These are phyloP conservation scores for Aspergillus calidoustus DNA, from an alignment of 2,329 filamentous ascomycete species.

Conservation along the genomic window DNA sequence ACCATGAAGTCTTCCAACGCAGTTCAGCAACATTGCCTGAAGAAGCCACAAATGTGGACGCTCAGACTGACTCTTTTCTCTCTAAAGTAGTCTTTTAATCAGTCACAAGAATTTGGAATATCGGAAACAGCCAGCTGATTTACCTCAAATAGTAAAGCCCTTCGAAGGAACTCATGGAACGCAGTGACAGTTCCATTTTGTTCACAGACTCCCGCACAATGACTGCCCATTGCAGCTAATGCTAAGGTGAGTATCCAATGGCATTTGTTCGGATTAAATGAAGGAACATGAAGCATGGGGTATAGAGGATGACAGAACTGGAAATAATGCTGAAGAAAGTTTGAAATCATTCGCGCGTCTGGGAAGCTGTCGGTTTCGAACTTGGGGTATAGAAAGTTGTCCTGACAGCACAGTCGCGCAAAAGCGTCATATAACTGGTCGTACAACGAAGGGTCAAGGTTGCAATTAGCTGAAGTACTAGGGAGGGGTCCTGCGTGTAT, in stretches of 20 bases:
- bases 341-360: slow-evolving; percentile 28
- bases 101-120: not conserved
- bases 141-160: slow-evolving; percentile 44
- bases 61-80: slow-evolving; percentile 27
- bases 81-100: slow-evolving; percentile 26
- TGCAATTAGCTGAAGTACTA: slow-evolving; percentile 20
- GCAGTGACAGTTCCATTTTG: slow-evolving; percentile 36
- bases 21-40: slow-evolving; percentile 39
- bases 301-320: slow-evolving; percentile 46
- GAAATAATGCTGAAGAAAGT: slow-evolving; percentile 43
- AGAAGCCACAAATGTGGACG: slow-evolving; percentile 33
- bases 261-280: slow-evolving; percentile 40
- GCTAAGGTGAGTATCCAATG: slow-evolving; percentile 49
- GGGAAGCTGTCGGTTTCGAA: slow-evolving; percentile 41
- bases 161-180: slow-evolving; percentile 49
- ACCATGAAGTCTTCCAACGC: slow-evolving; percentile 38
- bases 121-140: not conserved
- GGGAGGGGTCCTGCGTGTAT: slow-evolving; percentile 22
- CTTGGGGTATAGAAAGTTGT: slow-evolving; percentile 35
- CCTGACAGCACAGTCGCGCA: slow-evolving; percentile 34
- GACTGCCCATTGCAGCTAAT: slow-evolving; percentile 47
- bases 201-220: slow-evolving; percentile 34
- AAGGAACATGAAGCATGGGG: slow-evolving; percentile 45
- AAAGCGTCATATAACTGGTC: slow-evolving; percentile 37
- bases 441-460: slow-evolving; percentile 33